Evolutionary conservation across 140 eudicot genomes (phyloP).

Genomic region (Ambrosia hybrid): DNA sequence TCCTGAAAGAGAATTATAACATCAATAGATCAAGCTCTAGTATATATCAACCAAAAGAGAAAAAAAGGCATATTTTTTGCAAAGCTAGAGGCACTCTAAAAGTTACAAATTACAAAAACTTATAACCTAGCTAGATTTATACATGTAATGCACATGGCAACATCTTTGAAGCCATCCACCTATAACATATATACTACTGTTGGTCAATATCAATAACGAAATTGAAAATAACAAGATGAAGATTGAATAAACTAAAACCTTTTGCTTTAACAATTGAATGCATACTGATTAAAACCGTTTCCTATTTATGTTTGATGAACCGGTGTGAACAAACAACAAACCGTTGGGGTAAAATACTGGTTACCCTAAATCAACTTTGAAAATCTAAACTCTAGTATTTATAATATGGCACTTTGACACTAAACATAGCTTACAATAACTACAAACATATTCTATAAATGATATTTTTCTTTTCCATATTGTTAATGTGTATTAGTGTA

Average conservation of each 20-base stretch:
- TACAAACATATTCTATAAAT: background rate
- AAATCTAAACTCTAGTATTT: too few relatives aligned
- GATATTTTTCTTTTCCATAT: background rate
- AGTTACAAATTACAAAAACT: background rate
- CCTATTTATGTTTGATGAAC: too few relatives aligned
- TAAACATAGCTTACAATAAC: too few relatives aligned
- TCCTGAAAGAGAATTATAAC: constrained; percentile 37
- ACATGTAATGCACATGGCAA: background rate
- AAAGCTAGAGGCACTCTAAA: background rate
- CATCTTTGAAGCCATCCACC: background rate
- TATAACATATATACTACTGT: background rate
- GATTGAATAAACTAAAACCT: too few relatives aligned
- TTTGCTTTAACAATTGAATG: background rate
- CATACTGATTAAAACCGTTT: background rate
- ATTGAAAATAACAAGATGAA: too few relatives aligned
- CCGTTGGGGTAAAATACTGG: too few relatives aligned
- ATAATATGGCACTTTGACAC: too few relatives aligned
- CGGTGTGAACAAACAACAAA: too few relatives aligned
- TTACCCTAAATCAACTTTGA: too few relatives aligned
- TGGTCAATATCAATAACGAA: too few relatives aligned
- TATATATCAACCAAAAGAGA: background rate
- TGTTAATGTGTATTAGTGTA: too few relatives aligned
- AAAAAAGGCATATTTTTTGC: background rate
- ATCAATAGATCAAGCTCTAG: background rate
- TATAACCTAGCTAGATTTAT: background rate